Evolutionary conservation across 2,329 filamentous ascomycete genomes (phyloP).

Genomic region (Zymoseptoria crescenta): DNA sequence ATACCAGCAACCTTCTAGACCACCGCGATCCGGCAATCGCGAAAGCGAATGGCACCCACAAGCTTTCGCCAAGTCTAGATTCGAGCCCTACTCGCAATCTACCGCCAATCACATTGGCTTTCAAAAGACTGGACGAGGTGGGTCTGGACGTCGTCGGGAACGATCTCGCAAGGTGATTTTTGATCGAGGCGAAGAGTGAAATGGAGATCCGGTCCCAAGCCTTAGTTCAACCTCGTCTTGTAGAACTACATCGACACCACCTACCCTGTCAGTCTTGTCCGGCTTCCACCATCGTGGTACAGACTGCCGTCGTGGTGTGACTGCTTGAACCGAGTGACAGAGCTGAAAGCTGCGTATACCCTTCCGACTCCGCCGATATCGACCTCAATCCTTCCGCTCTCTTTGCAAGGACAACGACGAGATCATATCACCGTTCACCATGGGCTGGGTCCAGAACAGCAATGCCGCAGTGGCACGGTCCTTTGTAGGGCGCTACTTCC

Average conservation of each 20-base stretch:
- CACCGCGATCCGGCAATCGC: background rate
- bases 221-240: background rate
- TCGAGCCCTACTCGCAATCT: background rate
- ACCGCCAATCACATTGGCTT: background rate
- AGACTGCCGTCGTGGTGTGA: background rate
- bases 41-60: background rate
- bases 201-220: background rate
- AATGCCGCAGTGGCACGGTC: slow-evolving; percentile 52
- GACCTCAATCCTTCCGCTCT: background rate
- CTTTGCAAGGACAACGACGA: background rate
- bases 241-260: background rate
- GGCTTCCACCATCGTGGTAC: background rate
- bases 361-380: background rate
- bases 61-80: background rate
- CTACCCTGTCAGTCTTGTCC: background rate
- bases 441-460: slow-evolving; percentile 18
- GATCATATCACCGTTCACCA: background rate
- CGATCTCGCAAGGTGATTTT: background rate
- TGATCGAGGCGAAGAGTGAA: background rate
- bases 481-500: slow-evolving; percentile 64
- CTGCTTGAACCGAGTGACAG: background rate
- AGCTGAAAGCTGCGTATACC: background rate
- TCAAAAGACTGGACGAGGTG: background rate
- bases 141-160: background rate
- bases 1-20: background rate